A percentile compares a stretch with the other conserved stretches of the same genome.
Conservation (phyloP, 352 stramenopile species). For the Plasmopara viticola region DNA sequence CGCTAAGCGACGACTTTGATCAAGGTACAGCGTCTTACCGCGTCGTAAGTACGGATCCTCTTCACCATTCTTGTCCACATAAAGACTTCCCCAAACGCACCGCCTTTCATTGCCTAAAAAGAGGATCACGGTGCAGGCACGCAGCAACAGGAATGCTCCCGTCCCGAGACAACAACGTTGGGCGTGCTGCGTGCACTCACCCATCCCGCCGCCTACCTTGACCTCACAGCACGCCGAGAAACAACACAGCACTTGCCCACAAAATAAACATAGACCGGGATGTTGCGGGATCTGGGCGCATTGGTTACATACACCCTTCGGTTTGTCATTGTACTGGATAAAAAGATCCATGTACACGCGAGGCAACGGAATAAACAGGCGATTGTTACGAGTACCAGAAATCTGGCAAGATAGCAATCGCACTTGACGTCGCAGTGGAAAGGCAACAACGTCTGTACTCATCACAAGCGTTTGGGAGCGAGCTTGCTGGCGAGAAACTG, state of each 20-base stretch:
- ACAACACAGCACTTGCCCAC: constrained; percentile 68
- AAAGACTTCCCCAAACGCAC: constrained; percentile 78
- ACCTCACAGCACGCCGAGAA: constrained; percentile 66
- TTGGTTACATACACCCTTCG: constrained; percentile 39
- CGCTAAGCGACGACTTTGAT: constrained; percentile 42
- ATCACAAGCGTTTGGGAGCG: constrained; percentile 14
- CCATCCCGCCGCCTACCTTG: constrained; percentile 40
- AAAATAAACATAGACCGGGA: constrained; percentile 71
- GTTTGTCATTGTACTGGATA: constrained; percentile 72
- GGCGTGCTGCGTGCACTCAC: constrained; percentile 72
- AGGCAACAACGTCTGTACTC: constrained; percentile 10
- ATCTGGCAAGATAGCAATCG: constrained; percentile 12
- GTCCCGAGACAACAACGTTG: constrained; percentile 56
- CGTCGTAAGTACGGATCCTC: constrained; percentile 76
- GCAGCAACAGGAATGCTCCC: constrained; percentile 60
- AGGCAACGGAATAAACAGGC: constrained; percentile 42
- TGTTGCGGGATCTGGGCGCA: constrained; percentile 63
- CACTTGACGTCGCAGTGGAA: constrained; percentile 28
- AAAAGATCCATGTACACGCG: constrained; percentile 80
- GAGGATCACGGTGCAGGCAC: constrained; percentile 77
- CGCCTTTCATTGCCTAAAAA: constrained; percentile 74
- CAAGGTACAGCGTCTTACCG: constrained; percentile 68
- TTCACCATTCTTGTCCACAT: constrained; percentile 83
- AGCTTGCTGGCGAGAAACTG: constrained; percentile 41
- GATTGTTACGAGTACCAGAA: constrained; percentile 8